Evolutionary conservation across 768 basidiomycete species (phyloP).

Genomic region (Lactarius evosmus): DNA sequence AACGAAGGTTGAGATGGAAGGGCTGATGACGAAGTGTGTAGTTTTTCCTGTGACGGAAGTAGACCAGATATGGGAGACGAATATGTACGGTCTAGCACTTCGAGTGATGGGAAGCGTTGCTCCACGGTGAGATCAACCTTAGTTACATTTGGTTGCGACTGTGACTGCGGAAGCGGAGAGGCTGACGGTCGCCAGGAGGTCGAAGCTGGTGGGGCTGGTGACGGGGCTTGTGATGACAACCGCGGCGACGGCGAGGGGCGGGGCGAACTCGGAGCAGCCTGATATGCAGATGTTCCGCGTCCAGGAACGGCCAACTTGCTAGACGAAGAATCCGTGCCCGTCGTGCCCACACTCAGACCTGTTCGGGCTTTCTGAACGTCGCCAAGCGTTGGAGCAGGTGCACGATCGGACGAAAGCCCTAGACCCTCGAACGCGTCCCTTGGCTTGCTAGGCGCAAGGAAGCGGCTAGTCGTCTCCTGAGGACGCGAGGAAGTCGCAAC

Average conservation of each 20-base stretch:
- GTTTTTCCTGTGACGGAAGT: conserved; percentile 16
- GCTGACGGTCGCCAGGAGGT: conserved; percentile 23
- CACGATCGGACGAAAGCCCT: conserved; percentile 47
- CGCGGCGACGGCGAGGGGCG: conserved; percentile 25
- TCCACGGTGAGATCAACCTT: conserved; percentile 53
- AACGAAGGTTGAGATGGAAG: not conserved
- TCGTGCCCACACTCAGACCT: conserved; percentile 50
- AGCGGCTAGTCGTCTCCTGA: conserved; percentile 16
- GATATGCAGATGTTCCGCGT: conserved; percentile 13
- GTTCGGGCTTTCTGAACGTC: conserved; percentile 73
- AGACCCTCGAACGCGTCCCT: conserved; percentile 82
- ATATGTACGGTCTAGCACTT: conserved; percentile 69
- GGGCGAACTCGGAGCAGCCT: conserved; percentile 16
- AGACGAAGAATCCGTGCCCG: conserved; percentile 1
- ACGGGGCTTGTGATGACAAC: conserved; percentile 18
- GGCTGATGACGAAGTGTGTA: not conserved
- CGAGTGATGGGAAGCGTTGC: conserved; percentile 81
- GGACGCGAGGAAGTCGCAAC: conserved; percentile 6
- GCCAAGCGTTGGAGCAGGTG: conserved; percentile 63
- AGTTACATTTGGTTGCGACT: conserved; percentile 28
- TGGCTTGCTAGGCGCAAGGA: conserved; percentile 27
- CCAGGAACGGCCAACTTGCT: conserved; percentile 22
- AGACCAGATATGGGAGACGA: conserved; percentile 30
- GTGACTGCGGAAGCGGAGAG: conserved; percentile 12
- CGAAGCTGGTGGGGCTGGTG: conserved; percentile 20